Evolutionary conservation across 192 early-diverging fungal genomes (phyloP).

Genomic region (Gamsiella multidivaricata): DNA sequence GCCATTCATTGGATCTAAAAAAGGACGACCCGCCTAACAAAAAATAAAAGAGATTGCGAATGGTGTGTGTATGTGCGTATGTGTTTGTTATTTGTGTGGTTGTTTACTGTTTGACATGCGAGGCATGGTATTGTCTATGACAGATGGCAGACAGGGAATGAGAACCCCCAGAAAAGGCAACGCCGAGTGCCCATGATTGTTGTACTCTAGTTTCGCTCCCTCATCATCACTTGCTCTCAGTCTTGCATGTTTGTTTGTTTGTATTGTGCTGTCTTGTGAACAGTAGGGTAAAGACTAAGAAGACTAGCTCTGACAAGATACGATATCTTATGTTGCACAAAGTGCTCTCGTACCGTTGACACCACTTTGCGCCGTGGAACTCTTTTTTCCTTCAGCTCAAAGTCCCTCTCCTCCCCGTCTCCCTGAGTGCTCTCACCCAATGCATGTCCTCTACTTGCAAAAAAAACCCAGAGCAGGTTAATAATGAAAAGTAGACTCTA

Average conservation of each 20-base stretch:
- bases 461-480: too few species aligned
- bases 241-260: background rate
- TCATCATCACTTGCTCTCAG: too few species aligned
- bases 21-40: too few species aligned
- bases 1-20: too few species aligned
- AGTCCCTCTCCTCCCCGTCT: too few species aligned
- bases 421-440: constrained; percentile 2
- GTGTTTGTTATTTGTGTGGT: too few species aligned
- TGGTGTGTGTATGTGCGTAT: too few species aligned
- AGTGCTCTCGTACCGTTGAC: background rate
- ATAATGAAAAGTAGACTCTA: too few species aligned
- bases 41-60: too few species aligned
- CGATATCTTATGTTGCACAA: constrained; percentile 33
- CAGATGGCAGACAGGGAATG: background rate
- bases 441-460: too few species aligned
- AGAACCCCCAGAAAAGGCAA: constrained; percentile 4
- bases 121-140: too few species aligned
- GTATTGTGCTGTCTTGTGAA: constrained; percentile 1
- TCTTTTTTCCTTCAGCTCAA: background rate
- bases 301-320: constrained; percentile 20
- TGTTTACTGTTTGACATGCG: too few species aligned
- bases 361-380: constrained; percentile 21
- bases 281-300: constrained; percentile 5
- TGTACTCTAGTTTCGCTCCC: background rate
- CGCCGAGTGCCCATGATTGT: background rate